phyloP scores from a whole-genome alignment of 805 yeast genomes.

The Ogataea degrootiae region DNA sequence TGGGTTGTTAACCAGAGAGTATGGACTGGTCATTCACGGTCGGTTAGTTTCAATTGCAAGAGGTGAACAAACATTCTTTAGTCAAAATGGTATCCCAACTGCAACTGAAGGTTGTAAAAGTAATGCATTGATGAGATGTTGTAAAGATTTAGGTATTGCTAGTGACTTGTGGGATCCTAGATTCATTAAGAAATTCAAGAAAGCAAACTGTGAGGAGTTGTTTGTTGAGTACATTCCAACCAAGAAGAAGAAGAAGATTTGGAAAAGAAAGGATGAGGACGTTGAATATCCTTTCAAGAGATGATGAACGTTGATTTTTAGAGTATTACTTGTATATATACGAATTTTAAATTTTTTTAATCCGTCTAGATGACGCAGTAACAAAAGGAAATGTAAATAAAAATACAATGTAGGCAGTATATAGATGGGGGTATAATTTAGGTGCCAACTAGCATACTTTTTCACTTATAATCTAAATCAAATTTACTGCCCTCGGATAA shows the following conservation, averaged over 20 bases:
- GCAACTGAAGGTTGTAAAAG: slow-evolving; percentile 97
- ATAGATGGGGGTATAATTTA: not conserved
- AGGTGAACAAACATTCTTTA: slow-evolving; percentile 93
- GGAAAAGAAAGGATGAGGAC: slow-evolving; percentile 82
- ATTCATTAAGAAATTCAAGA: slow-evolving; percentile 69
- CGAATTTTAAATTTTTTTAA: too few relatives aligned
- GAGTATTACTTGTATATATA: not conserved
- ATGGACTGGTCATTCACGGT: slow-evolving; percentile 82
- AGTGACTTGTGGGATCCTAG: slow-evolving; percentile 97
- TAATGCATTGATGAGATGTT: slow-evolving; percentile 95
- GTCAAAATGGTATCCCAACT: slow-evolving; percentile 82
- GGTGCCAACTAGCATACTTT: too few relatives aligned
- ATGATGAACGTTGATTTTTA: slow-evolving; percentile 10
- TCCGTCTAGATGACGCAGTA: too few relatives aligned
- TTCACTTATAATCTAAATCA: too few relatives aligned
- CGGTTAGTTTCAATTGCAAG: slow-evolving; percentile 86
- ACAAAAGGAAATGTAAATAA: too few relatives aligned
- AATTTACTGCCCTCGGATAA: not conserved
- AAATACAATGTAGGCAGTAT: not conserved
- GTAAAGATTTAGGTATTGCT: slow-evolving; percentile 95
- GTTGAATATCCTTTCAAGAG: slow-evolving; percentile 82
- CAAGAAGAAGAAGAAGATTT: slow-evolving; percentile 81
- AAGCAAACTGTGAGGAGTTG: slow-evolving; percentile 66
- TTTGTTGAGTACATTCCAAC: slow-evolving; percentile 81
- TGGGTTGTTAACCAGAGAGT: slow-evolving; percentile 73